These are phyloP conservation scores for Capsicum pubescens DNA, from an alignment of 257 asterid species.

Conservation along the genomic window DNA sequence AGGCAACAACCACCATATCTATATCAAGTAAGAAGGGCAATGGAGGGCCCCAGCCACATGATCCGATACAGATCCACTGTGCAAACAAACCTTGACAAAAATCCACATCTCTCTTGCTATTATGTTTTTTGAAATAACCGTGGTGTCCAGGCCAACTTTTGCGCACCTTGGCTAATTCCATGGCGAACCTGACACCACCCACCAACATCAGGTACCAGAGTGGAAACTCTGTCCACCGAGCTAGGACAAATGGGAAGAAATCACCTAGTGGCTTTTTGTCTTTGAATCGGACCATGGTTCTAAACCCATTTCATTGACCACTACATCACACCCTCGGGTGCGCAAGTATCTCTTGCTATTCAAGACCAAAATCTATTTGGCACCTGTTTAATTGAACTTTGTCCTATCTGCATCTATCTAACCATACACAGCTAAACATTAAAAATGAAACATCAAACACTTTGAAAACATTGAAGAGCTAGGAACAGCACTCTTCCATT, in stretches of 20 bases:
- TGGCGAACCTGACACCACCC: too few species aligned
- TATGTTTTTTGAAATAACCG: not conserved
- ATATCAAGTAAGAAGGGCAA: not conserved
- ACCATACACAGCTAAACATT: not conserved
- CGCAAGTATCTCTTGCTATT: not conserved
- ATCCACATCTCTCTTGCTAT: not conserved
- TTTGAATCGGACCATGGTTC: too few species aligned
- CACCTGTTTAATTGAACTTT: not conserved
- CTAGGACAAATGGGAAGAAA: too few species aligned
- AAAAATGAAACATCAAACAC: not conserved
- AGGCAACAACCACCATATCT: conserved; percentile 9
- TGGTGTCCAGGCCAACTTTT: too few species aligned
- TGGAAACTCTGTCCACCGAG: too few species aligned
- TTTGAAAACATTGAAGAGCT: not conserved
- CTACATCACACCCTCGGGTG: too few species aligned
- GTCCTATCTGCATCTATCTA: conserved; percentile 17
- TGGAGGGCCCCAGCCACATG: not conserved
- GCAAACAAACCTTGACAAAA: not conserved
- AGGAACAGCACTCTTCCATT: not conserved
- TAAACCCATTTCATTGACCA: too few species aligned
- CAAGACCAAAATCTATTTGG: conserved; percentile 7
- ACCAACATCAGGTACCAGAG: too few species aligned
- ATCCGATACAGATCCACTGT: not conserved
- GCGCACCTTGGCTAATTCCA: too few species aligned
- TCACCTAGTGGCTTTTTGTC: too few species aligned